Base-by-base conservation (phyloP, 257 asterid species). In the Catharanthus roseus region DNA sequence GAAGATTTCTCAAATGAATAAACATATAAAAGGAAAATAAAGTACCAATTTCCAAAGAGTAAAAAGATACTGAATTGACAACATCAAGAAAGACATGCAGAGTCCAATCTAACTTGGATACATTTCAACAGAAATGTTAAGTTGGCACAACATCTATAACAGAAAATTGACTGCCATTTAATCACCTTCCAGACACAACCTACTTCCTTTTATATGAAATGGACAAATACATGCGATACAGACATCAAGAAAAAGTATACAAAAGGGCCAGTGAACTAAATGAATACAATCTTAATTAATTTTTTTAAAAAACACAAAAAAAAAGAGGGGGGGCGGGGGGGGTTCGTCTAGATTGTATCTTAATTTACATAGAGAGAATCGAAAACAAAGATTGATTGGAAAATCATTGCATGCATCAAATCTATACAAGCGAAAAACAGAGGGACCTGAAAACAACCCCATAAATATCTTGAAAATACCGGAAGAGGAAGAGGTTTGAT, bases 391-490 rank as follows among this genome's bases (percentile, higher is more conserved):
- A 45, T 57, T 33, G 44, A 42, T 10, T 4, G 36, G 41, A 55
- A 73, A 28, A 53, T 65, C 57, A 51, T 21, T 10, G 62, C 72
- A 74, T 74, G 73, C 73, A 61, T 33, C 67, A 33, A 61, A 61
- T 38, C 67, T 62, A 34, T 62, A 36, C 26, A 2, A 7, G 28
- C 8, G 28, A 31, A 6, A 50, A 13, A 67, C 38, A 19, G 1
- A 23, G 51, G 49, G 62, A 26, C 69, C 51, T n/a, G 45, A 66
- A 55, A 50, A 66, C 10, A 16, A 42, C 33, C 11, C 39, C 38
- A 42, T 9, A 68, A 73, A 0, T 26, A n/a, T 38, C 42, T 70
- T 19, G 10, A 42, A 41, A 53, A 57, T 28, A 70, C 39, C 10
- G 23, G 21, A 41, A 10, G 15, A 24, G 45, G 10, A 9, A 38